phyloP scores from a whole-genome alignment of 2,329 filamentous ascomycete species.

The Aaosphaeria pasadenensis region DNA sequence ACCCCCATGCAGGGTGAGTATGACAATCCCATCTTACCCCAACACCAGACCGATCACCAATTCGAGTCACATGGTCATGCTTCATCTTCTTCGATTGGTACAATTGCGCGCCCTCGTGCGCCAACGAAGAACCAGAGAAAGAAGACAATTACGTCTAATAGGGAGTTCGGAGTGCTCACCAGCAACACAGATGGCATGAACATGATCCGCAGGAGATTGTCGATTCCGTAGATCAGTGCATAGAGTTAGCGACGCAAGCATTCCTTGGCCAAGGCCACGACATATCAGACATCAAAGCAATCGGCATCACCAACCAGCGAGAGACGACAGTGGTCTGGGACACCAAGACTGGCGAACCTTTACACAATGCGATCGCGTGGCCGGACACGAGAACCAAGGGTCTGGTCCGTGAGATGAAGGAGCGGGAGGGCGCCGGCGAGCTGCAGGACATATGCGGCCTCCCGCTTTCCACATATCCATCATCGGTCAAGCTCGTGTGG shows the following conservation, averaged over 20 bases:
- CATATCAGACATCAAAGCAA: slow-evolving; percentile 65
- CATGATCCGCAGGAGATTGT: slow-evolving; percentile 79
- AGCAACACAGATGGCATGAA: slow-evolving; percentile 71
- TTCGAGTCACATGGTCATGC: no score
- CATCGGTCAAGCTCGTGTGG: slow-evolving; percentile 82
- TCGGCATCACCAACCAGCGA: slow-evolving; percentile 88
- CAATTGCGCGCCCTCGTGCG: no score
- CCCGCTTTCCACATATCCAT: slow-evolving; percentile 84
- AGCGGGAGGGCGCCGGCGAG: slow-evolving; percentile 63
- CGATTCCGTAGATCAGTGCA: slow-evolving; percentile 72
- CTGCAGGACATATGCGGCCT: slow-evolving; percentile 72
- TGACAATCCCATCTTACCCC: not conserved
- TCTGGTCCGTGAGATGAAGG: slow-evolving; percentile 74
- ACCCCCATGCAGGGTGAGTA: slow-evolving; percentile 78
- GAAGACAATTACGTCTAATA: not conserved
- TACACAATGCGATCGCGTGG: slow-evolving; percentile 87
- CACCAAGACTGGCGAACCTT: slow-evolving; percentile 70
- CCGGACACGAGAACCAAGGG: slow-evolving; percentile 78
- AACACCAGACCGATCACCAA: not conserved
- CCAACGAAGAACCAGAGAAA: no score
- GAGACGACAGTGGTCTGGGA: slow-evolving; percentile 89
- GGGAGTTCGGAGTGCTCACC: slow-evolving; percentile 8
- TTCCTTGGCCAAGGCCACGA: slow-evolving; percentile 70
- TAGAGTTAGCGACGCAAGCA: slow-evolving; percentile 69
- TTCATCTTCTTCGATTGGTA: no score